Evolutionary conservation across 2,329 filamentous ascomycete species (phyloP).

Genomic region (Rhynchosporium graminicola): DNA sequence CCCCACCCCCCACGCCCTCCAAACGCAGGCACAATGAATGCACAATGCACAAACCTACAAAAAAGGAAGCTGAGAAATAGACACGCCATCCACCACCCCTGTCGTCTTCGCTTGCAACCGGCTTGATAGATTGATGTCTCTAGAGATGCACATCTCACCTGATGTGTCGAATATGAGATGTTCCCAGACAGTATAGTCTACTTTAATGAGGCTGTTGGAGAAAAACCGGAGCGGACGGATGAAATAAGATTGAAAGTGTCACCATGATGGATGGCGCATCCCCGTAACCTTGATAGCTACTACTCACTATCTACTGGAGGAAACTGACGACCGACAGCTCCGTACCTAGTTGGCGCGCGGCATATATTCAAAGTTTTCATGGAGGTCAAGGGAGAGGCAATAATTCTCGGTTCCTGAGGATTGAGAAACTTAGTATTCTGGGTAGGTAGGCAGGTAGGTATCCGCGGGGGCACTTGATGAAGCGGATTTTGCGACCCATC

Average conservation of each 20-base stretch:
- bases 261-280: neutral
- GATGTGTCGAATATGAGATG: no score
- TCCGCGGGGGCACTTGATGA: neutral
- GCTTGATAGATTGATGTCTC: neutral
- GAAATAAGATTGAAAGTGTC: neutral
- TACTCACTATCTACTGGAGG: neutral
- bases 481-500: no score
- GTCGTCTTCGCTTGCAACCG: neutral
- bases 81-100: neutral
- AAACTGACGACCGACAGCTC: neutral
- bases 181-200: no score
- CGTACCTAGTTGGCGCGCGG: neutral
- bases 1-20: neutral
- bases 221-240: neutral
- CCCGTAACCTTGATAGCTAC: neutral
- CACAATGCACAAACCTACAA: neutral
- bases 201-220: neutral
- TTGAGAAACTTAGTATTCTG: no score
- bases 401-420: neutral
- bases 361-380: conserved; percentile 4
- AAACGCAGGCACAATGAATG: neutral
- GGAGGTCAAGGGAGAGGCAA: neutral
- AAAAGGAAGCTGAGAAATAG: neutral
- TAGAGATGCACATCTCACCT: neutral
- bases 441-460: neutral